Evolutionary conservation across 2,329 filamentous ascomycete genomes (phyloP).

Genomic region (Aspergillus tanneri): DNA sequence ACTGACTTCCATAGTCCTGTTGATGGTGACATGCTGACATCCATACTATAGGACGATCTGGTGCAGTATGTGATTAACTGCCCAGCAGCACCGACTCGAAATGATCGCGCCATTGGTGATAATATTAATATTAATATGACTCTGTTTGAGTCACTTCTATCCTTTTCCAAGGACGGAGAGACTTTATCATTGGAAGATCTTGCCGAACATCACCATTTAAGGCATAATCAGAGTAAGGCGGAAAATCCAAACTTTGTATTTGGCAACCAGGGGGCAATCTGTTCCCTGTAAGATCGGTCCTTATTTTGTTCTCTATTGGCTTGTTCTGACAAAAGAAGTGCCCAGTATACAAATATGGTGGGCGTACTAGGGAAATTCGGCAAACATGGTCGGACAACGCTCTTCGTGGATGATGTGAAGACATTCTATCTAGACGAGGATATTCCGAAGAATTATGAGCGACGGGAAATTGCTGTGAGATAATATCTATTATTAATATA

Average conservation of each 20-base stretch:
- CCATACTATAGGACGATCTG: background rate
- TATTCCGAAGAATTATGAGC: conserved; percentile 1
- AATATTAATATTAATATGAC: conserved; percentile 1
- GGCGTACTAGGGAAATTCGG: background rate
- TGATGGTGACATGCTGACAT: background rate
- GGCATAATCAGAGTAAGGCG: conserved; percentile 2
- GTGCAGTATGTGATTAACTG: conserved; percentile 1
- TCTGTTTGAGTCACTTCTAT: conserved; percentile 3
- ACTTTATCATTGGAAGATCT: background rate
- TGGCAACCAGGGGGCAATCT: conserved; percentile 5
- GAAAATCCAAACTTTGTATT: conserved; percentile 3
- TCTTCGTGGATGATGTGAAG: conserved; percentile 4
- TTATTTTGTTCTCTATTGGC: background rate
- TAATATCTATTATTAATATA: background rate
- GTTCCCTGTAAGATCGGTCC: background rate
- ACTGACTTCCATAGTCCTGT: no score
- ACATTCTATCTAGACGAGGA: conserved; percentile 7
- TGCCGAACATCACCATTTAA: background rate
- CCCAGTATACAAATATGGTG: conserved; percentile 9
- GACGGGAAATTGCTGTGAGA: background rate
- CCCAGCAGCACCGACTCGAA: background rate
- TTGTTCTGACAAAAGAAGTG: background rate
- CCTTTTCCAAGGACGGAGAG: conserved; percentile 3
- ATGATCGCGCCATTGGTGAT: background rate
- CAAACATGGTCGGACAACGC: conserved; percentile 4